Evolutionary conservation across 2,329 filamentous ascomycete species (phyloP).

Genomic region (Alternaria brassicae): DNA sequence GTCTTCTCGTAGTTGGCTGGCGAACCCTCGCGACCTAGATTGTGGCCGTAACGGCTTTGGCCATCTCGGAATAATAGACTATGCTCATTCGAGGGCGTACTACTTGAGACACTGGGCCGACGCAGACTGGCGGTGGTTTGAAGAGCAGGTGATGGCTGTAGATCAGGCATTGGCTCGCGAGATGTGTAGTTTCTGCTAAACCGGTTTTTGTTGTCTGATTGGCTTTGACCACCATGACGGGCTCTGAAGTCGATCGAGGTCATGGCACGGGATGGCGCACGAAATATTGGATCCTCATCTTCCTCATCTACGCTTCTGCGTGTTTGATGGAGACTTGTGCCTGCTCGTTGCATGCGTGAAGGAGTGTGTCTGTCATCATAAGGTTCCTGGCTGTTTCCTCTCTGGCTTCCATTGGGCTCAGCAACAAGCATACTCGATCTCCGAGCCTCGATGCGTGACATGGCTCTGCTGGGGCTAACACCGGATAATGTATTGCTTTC

Average conservation of each 20-base stretch:
- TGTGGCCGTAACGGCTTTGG: slow-evolving; percentile 36
- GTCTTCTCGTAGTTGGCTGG: slow-evolving; percentile 43
- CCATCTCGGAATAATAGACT: slow-evolving; percentile 37
- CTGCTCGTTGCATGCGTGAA: slow-evolving; percentile 46
- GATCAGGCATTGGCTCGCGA: slow-evolving; percentile 48
- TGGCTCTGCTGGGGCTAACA: slow-evolving; percentile 46
- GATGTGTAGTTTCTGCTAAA: slow-evolving; percentile 46
- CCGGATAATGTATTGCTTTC: slow-evolving; percentile 41
- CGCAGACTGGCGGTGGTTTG: slow-evolving; percentile 38
- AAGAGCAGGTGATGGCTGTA: slow-evolving; percentile 41
- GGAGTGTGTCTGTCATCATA: slow-evolving; percentile 30
- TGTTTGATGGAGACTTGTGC: slow-evolving; percentile 49
- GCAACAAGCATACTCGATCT: slow-evolving; percentile 44
- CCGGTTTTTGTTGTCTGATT: slow-evolving; percentile 29
- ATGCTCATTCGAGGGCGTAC: slow-evolving; percentile 32
- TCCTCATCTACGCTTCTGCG: slow-evolving; percentile 46
- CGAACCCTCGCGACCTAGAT: slow-evolving; percentile 34
- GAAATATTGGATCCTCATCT: slow-evolving; percentile 49
- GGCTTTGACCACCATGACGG: slow-evolving; percentile 33
- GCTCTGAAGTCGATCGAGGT: slow-evolving; percentile 51
- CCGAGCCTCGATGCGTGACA: slow-evolving; percentile 56
- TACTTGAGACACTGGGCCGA: slow-evolving; percentile 40
- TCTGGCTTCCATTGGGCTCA: slow-evolving; percentile 24
- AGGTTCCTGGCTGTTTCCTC: slow-evolving; percentile 44
- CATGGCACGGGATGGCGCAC: slow-evolving; percentile 58